Base-by-base conservation (phyloP, 75 land plant genomes). In the Pinus tabuliformis region DNA sequence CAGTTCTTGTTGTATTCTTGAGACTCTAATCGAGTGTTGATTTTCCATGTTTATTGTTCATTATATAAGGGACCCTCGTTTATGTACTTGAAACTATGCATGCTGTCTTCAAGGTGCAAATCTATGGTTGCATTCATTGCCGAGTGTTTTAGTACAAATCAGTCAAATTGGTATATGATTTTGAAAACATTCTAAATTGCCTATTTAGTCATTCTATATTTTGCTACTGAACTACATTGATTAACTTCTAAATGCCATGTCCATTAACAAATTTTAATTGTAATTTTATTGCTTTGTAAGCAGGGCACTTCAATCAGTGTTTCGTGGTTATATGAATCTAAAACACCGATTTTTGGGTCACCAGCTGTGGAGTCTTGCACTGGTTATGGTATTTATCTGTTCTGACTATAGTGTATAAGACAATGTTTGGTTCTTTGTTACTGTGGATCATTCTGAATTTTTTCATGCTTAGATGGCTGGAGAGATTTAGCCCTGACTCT, bases 271-370 rank as follows among this genome's bases (percentile, higher is more conserved):
- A 13, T 54, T 59, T 78, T 16, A 24, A 49, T 21, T 56, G 3
- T 6, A 56, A 42, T n/a, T 72, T 5, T 20, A 71, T 56, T 4
- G 49, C 42, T 9, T 26, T 18, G 12, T 74, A 68, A 75, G 57
- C 84, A 90, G 92, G 79, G 12, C 20, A 61, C 72, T 66, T 70
- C 87, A 70, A 83, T 84, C 52, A 65, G 24, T 58, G 72, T 75
- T 54, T 57, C 77, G 24, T 95, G 95, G 95, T 37, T 37, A 60
- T 82, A 78, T 76, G 85, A 87, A 42, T 75, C 83, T 49, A 87
- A 76, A 62, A 89, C 82, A 14, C 95, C 98, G 9, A 78, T 92
- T 61, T 95, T 95, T 82, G 95, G 88, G 58, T 92, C 98, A 56
- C 86, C 85, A 56, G 74, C 78, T 30, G 62, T 92, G 22, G 79